Evolutionary conservation across 805 yeast species (phyloP).

Genomic region (Kockiozyma suomiensis): DNA sequence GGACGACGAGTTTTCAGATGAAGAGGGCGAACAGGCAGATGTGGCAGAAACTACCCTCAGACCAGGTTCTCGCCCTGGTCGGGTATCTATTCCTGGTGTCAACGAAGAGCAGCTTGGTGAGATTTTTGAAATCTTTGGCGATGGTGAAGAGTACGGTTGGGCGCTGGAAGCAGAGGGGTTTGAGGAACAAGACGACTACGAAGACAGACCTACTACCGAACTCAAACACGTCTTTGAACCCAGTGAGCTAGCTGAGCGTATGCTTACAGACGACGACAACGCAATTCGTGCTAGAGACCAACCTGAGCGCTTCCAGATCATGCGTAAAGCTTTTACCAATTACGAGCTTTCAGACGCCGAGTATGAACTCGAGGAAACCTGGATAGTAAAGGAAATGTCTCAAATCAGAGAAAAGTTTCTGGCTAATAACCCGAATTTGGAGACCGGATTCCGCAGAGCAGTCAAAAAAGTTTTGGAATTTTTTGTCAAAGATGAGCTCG

Average conservation of each 20-base stretch:
- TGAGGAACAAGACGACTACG: constrained; percentile 47
- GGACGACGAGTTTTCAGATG: constrained; percentile 94
- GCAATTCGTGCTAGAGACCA: constrained; percentile 80
- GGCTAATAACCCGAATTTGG: constrained; percentile 43
- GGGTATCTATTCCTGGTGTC: constrained; percentile 49
- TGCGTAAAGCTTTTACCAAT: constrained; percentile 66
- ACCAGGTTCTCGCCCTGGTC: constrained; percentile 9
- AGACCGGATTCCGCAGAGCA: constrained; percentile 59
- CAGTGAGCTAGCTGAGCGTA: constrained; percentile 83
- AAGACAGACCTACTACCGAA: constrained; percentile 38
- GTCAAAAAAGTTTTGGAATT: constrained; percentile 70
- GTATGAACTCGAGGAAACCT: constrained; percentile 68
- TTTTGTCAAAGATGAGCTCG: constrained; percentile 76
- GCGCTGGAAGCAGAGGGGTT: constrained; percentile 89
- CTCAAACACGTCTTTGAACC: constrained; percentile 92
- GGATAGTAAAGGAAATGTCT: constrained; percentile 72
- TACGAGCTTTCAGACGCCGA: constrained; percentile 68
- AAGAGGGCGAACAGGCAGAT: constrained; percentile 55
- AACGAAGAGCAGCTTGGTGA: constrained; percentile 93
- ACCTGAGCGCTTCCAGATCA: constrained; percentile 88
- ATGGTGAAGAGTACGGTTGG: constrained; percentile 97
- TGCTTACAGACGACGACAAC: constrained; percentile 92
- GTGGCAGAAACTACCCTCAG: constrained; percentile 6
- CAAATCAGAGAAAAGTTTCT: constrained; percentile 57
- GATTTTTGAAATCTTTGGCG: constrained; percentile 92